These are phyloP conservation scores for Erysiphe pulchra DNA, from an alignment of 2,329 filamentous ascomycete genomes.

Conservation along the genomic window DNA sequence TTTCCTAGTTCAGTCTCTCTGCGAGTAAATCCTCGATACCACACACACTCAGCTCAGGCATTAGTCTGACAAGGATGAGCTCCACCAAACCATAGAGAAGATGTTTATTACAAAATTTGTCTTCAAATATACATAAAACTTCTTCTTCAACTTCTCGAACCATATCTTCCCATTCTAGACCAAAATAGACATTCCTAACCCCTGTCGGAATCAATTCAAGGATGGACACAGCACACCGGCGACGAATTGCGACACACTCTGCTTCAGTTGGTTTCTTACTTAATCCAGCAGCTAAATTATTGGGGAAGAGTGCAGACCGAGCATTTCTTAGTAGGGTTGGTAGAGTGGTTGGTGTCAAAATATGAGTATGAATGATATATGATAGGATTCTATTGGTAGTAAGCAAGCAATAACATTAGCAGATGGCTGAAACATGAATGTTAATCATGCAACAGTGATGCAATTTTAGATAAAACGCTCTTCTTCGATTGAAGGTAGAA, in stretches of 20 bases:
- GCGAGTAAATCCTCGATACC: conserved; percentile 36
- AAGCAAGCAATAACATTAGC: neutral
- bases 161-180: conserved; percentile 16
- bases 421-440: neutral
- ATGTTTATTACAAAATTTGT: conserved; percentile 82
- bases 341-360: conserved; percentile 37
- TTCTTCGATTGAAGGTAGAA: too few relatives aligned
- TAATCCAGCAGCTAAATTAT: conserved; percentile 46
- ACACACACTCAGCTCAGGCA: conserved; percentile 60
- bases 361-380: conserved; percentile 25
- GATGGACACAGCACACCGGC: conserved; percentile 36
- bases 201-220: conserved; percentile 19
- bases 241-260: conserved; percentile 33
- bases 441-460: conserved; percentile 21
- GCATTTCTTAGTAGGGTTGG: conserved; percentile 42
- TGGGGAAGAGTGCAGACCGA: conserved; percentile 63
- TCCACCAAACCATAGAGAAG: conserved; percentile 65
- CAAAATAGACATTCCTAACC: conserved; percentile 14
- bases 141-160: conserved; percentile 22
- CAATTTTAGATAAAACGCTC: conserved; percentile 3
- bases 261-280: conserved; percentile 33
- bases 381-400: conserved; percentile 19
- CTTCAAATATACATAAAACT: conserved; percentile 43
- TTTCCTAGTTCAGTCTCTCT: too few relatives aligned
- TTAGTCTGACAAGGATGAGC: conserved; percentile 50